Base-by-base conservation (phyloP, 1,284 basidiomycete species). In the Microbotryum scabiosae region DNA sequence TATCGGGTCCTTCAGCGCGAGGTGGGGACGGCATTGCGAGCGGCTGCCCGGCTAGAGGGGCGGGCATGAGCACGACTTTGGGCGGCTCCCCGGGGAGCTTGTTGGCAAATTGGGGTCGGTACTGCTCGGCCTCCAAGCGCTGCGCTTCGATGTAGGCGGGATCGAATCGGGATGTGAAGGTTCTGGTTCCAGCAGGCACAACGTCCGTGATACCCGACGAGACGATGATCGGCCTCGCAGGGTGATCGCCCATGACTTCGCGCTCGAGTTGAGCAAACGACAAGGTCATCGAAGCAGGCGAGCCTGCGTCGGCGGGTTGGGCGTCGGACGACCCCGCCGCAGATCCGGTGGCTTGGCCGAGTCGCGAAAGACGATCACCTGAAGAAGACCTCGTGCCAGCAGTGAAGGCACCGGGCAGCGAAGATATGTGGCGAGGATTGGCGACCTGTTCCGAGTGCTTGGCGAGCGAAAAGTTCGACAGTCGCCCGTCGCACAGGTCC, bases 151-250 rank as follows among this genome's bases (percentile, higher is more conserved):
- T 63, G 20, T 62, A 48, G 23, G 51, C 28, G 1, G 66, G 66
- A 32, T 66, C 66, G 46, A 66, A 66, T 8, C 64, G 51, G 6
- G 66, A 68, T 5, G 64, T 66, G 54, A 64, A 68, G 36, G 44
- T 51, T 41, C 36, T 41, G 36, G 36, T 12, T 18, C 36, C 36
- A 12, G 14, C 14, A 12, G 36, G 16, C 56, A 52, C 3, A 56
- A 51, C 5, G 62, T 61, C 36, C 2, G 57, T 55, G 7, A 58
- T 23, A 26, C 25, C 36, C 41, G 8, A 32, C 56, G 57, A 46
- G 49, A 52, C n/a, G 4, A 52, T 28, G 30, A 54, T 50, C 43
- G 51, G 16, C 2, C 21, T 21, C 43, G 55, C 36, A 18, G 36
- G 36, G 14, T 30, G 10, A 30, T 41, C 36, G 36, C 36, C 36